These are phyloP conservation scores for Lepidium sativum DNA, from an alignment of 345 rosid species.

Conservation along the genomic window DNA sequence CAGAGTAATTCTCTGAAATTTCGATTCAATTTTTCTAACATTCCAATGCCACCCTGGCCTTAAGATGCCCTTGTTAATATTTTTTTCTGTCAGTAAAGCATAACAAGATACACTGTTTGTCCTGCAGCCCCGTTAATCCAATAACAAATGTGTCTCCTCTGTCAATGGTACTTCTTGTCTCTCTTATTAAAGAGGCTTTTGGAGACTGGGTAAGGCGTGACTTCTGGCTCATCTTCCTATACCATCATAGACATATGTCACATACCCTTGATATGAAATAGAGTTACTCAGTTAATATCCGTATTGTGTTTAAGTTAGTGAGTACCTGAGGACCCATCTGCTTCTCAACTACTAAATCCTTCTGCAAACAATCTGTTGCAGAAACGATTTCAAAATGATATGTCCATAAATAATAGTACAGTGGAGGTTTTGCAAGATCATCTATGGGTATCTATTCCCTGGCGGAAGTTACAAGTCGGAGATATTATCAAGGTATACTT, in stretches of 20 bases:
- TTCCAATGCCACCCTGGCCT: background rate
- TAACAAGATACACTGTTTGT: constrained; percentile 9
- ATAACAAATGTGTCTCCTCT: constrained; percentile 88
- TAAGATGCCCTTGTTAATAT: background rate
- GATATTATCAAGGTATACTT: constrained; percentile 70
- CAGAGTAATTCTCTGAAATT: background rate
- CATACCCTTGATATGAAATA: background rate
- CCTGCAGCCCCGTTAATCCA: constrained; percentile 94
- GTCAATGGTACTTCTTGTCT: constrained; percentile 88
- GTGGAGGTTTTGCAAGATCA: constrained; percentile 82
- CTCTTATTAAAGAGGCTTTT: constrained; percentile 95
- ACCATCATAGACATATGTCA: background rate
- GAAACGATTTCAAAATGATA: constrained; percentile 98
- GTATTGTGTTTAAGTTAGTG: background rate
- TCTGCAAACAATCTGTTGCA: constrained; percentile 36
- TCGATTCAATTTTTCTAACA: background rate
- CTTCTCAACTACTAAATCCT: constrained; percentile 4
- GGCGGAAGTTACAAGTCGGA: constrained; percentile 98
- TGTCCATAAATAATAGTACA: constrained; percentile 70
- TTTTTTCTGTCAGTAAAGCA: background rate
- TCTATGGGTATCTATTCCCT: constrained; percentile 65
- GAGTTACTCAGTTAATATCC: background rate
- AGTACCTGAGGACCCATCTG: background rate
- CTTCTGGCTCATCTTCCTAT: background rate
- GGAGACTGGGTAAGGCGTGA: constrained; percentile 84